Evolutionary conservation across 2,329 filamentous ascomycete genomes (phyloP).

Genomic region (Apiospora koreana): DNA sequence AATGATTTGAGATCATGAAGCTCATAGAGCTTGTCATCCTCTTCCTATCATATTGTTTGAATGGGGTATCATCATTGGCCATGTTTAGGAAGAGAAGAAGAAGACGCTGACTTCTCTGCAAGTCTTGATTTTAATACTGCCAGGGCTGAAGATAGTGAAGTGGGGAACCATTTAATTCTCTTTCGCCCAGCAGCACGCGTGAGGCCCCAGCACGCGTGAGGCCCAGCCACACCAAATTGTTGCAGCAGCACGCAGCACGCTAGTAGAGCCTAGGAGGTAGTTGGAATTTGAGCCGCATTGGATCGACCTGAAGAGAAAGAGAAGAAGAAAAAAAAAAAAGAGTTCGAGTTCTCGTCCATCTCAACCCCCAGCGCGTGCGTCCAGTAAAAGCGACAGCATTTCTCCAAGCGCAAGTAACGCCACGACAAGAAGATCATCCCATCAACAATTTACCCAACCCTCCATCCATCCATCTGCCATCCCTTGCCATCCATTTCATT

Average conservation of each 20-base stretch:
- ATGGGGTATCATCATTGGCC: conserved; percentile 16
- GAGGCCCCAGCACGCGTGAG: too few relatives aligned
- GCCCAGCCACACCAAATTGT: background rate
- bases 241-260: background rate
- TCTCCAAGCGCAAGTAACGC: background rate
- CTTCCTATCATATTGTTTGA: conserved; percentile 18
- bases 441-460: background rate
- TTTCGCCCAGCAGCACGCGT: background rate
- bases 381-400: background rate
- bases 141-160: background rate
- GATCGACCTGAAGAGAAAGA: background rate
- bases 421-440: background rate
- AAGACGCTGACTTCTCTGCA: background rate
- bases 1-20: conserved; percentile 17
- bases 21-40: conserved; percentile 12
- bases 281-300: conserved; percentile 1
- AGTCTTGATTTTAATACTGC: conserved; percentile 3
- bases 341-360: background rate
- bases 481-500: background rate
- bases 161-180: background rate
- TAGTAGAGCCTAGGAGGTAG: background rate
- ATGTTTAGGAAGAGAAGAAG: conserved; percentile 11
- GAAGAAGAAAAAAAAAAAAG: background rate
- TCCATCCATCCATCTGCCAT: background rate
- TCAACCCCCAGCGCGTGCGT: background rate